Base-by-base conservation (phyloP, 352 stramenopile species). In the Phytophthora idaei region DNA sequence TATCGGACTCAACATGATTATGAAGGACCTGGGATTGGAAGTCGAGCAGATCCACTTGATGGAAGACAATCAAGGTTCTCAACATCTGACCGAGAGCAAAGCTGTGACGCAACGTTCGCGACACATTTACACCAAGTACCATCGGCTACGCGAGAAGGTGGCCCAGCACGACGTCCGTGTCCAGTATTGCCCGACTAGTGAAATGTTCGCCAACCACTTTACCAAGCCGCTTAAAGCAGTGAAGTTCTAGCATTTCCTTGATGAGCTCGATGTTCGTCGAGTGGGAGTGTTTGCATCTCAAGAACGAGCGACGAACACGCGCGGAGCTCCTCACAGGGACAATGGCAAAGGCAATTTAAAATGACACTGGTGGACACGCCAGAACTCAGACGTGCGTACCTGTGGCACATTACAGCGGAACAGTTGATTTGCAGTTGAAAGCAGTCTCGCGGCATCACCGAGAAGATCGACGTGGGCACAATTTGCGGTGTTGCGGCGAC, bases 91-190 rank as follows among this genome's bases (percentile, higher is more conserved):
- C 8, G 27, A 53, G 12, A 57, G 5, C 34, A 45, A 47, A 21
- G 51, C 32, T 2, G 32, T 57, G 32, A 57, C 6, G 25, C 51
- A 47, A 21, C 34, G 17, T 9, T 57, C 51, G 12, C 51, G n/a
- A 8, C 51, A 57, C 37, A 57, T 57, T n/a, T 17, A 46, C 32
- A 57, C 34, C 7, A 57, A 57, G 51, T 21, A 57, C 47, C 51
- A 46, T 34, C 47, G 32, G 51, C 25, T 57, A 11, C 51, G 14
- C 15, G 51, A 57, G n/a, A 47, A 57, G 15, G 42, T 48, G 42
- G n/a, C 42, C 1, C 5, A 29, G 15, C 15, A 11, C n/a, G 42
- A 28, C 21, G n/a, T 48, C 1, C 42, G 42, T 45, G 39, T 45
- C 5, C 39, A 45, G 31, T 36, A 36, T 36, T 36, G 1, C 31